These are phyloP conservation scores for Eucalyptus guilfoylei DNA, from an alignment of 345 rosid genomes.

Conservation along the genomic window DNA sequence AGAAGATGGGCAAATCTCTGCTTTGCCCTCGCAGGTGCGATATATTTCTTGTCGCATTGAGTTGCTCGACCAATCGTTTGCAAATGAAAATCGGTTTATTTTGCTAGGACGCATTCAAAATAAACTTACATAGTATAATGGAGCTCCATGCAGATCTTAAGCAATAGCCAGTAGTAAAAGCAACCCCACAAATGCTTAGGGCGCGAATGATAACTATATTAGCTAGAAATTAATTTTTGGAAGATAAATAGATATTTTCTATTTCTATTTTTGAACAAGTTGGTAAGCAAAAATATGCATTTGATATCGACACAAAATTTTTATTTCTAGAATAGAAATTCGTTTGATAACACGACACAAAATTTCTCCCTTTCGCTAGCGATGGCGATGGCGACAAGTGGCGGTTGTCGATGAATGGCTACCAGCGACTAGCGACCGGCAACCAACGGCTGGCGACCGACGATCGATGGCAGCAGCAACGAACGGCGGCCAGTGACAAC, in stretches of 20 bases:
- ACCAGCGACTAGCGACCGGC: fast-evolving
- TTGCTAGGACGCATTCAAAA: neutral
- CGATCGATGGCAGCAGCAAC: fast-evolving
- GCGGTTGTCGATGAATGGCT: too few relatives aligned
- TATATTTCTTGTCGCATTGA: neutral
- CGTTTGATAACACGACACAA: fast-evolving
- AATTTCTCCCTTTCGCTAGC: fast-evolving
- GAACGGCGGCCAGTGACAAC: fast-evolving
- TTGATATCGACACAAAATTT: too few relatives aligned
- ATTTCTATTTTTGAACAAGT: too few relatives aligned
- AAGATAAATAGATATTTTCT: too few relatives aligned
- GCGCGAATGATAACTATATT: fast-evolving
- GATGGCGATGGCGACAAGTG: fast-evolving
- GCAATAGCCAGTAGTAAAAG: neutral
- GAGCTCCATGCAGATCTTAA: neutral
- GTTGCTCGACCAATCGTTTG: neutral
- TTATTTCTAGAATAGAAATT: too few relatives aligned
- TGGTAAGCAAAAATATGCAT: fast-evolving
- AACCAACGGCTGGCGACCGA: fast-evolving
- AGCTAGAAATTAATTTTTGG: too few relatives aligned
- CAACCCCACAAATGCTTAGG: neutral
- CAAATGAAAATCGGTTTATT: neutral
- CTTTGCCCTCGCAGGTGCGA: neutral
- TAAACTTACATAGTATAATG: neutral
- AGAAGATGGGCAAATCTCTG: neutral